These are phyloP conservation scores for Rhizomucor pusillus DNA, from an alignment of 371 early-diverging fungal species.

Conservation along the genomic window DNA sequence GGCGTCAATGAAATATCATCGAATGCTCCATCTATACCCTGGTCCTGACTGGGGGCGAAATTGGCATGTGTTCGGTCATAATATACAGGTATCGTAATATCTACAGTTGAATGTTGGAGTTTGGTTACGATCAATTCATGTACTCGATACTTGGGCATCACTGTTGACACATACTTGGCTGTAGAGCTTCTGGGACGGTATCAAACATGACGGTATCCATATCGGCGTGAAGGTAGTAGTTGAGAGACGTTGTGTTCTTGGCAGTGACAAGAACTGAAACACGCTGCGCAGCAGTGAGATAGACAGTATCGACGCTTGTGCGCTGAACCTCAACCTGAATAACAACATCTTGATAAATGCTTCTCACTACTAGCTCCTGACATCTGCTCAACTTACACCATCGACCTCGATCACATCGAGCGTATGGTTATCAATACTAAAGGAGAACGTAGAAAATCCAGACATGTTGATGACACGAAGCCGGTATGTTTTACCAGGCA, in stretches of 20 bases:
- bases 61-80: constrained; percentile 37
- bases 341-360: background rate
- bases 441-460: constrained; percentile 60
- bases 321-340: constrained; percentile 42
- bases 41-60: constrained; percentile 28
- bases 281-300: constrained; percentile 64
- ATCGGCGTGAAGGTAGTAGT: constrained; percentile 69
- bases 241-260: constrained; percentile 50
- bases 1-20: constrained; percentile 51
- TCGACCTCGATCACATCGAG: constrained; percentile 79
- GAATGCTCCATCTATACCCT: constrained; percentile 27
- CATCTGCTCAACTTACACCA: constrained; percentile 38
- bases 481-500: constrained; percentile 29
- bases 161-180: constrained; percentile 27
- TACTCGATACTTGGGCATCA: background rate
- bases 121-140: background rate
- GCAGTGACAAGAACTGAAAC: constrained; percentile 70
- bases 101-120: too few species aligned
- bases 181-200: constrained; percentile 45
- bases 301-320: constrained; percentile 45
- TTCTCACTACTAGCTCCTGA: background rate
- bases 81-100: constrained; percentile 49
- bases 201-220: constrained; percentile 77
- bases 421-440: constrained; percentile 71
- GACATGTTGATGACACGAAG: constrained; percentile 61